A percentile compares a stretch with the other conserved stretches of the same genome.
phyloP scores from a whole-genome alignment of 768 basidiomycete species.

The Suillus subalutaceus region DNA sequence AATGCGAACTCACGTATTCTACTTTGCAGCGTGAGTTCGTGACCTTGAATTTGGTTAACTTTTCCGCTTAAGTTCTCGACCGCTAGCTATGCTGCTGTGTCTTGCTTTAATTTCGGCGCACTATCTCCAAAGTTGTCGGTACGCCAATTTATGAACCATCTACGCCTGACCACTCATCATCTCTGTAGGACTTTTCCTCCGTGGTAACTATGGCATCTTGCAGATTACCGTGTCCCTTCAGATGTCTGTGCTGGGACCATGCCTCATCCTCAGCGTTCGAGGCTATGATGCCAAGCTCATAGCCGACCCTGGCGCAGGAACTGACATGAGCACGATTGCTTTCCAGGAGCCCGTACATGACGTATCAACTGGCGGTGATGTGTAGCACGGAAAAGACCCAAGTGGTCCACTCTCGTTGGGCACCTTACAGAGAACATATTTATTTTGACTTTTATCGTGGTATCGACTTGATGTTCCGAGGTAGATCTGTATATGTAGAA shows the following conservation, averaged over 20 bases:
- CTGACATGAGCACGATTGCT: neutral
- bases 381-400: neutral
- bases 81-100: neutral
- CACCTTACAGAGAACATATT: neutral
- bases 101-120: neutral
- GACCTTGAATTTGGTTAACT: neutral
- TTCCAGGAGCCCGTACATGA: neutral
- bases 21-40: neutral
- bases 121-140: neutral
- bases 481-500: neutral
- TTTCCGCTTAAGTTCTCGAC: neutral
- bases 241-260: neutral
- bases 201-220: neutral
- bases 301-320: neutral
- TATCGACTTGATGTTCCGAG: neutral
- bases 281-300: neutral
- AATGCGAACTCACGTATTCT: neutral
- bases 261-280: neutral
- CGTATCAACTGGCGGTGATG: neutral
- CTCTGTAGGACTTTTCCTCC: neutral
- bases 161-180: neutral
- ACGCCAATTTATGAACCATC: neutral
- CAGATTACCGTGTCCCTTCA: neutral
- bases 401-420: neutral
- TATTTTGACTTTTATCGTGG: neutral